Conservation (phyloP, 768 basidiomycete species). For the Kwoniella dejecticola region DNA sequence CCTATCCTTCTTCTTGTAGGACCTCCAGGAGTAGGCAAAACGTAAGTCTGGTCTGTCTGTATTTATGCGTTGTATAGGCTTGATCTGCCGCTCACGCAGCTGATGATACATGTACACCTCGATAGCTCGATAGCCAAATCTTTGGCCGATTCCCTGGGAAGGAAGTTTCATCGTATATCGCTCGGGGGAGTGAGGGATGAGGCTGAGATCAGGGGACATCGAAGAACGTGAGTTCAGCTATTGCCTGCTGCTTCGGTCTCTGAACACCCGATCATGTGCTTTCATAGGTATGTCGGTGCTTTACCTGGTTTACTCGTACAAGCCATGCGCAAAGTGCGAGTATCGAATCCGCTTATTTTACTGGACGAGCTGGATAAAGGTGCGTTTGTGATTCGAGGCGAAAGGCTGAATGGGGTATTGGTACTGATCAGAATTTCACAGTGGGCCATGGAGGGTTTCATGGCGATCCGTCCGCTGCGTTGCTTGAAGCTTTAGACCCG, state of each 20-base stretch:
- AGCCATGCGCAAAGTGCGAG: constrained; percentile 78
- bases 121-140: constrained; percentile 74
- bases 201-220: constrained; percentile 76
- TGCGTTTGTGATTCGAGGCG: background rate
- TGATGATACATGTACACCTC: background rate
- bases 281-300: constrained; percentile 61
- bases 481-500: constrained; percentile 89
- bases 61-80: background rate
- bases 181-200: constrained; percentile 92
- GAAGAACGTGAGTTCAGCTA: constrained; percentile 62
- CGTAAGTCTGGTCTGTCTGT: constrained; percentile 26
- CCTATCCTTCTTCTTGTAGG: constrained; percentile 66
- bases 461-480: constrained; percentile 85
- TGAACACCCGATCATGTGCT: background rate
- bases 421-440: constrained; percentile 42
- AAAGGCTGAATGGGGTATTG: background rate
- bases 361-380: constrained; percentile 87
- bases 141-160: constrained; percentile 74
- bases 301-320: constrained; percentile 67
- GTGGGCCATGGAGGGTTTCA: constrained; percentile 67
- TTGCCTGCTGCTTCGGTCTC: background rate
- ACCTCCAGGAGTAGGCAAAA: constrained; percentile 67
- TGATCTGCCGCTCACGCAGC: constrained; percentile 12
- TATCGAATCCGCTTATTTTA: constrained; percentile 76
- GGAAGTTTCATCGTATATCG: constrained; percentile 89